Base-by-base conservation (phyloP, 2,329 filamentous ascomycete genomes). In the Pseudogymnoascus sp. region DNA sequence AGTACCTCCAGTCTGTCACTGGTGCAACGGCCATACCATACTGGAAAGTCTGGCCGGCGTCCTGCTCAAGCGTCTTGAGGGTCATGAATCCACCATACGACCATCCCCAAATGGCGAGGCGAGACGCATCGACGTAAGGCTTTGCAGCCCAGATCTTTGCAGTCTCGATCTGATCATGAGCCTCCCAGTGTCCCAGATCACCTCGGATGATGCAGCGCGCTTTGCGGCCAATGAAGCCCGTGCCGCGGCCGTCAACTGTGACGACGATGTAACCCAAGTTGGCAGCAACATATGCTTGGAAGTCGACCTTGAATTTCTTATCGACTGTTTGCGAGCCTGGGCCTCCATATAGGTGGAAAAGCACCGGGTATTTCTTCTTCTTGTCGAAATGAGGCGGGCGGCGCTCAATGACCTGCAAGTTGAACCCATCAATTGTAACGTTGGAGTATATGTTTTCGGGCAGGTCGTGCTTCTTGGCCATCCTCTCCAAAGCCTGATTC, bases 21-120 rank as follows among this genome's bases (percentile, higher is more conserved):
- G 94, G 94, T 1, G 94, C 94, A 60, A 99, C 95, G 5, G 95
- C 92, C 89, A 99, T 96, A 68, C 94, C 95, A 73, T 99, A 99
- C 66, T 87, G 87, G 78, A 97, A 99, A 0, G 92, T 97, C 71
- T 85, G 74, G 4, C 95, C 94, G 7, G 85, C 93, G 72, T 99
- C 94, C 65, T 85, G 83, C 78, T 99, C 94, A 10, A 99, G 85
- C 1, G 91, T 94, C 79, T 99, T 99, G 70, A 99, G 82, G 5
- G 94, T 90, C 79, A 90, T 89, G 79, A 96, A 99, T 9, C 94
- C 94, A 63, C 94, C 94, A 71, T 94, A 99, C 65, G 90, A 96
- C 94, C 94, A 99, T 58, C 94, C 94, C 94, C 94, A 99, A 71
- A 99, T 96, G 18, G 92, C 92, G 68, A 99, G 84, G 61, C 89